These are phyloP conservation scores for Trichophyton equinum DNA, from an alignment of 2,329 filamentous ascomycete species.

Conservation along the genomic window DNA sequence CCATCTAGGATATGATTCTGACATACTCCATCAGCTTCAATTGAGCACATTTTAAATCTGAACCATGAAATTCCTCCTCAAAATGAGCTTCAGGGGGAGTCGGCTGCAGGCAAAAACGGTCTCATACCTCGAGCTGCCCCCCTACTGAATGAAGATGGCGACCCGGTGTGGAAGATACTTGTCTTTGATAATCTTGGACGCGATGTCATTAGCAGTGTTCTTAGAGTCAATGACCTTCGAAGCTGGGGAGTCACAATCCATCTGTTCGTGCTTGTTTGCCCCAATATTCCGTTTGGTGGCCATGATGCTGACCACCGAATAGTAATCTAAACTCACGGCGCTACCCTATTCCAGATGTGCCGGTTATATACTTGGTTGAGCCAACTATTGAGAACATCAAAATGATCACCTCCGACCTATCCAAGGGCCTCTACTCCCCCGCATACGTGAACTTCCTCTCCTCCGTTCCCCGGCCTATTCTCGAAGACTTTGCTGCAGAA, in stretches of 20 bases:
- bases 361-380: constrained; percentile 91
- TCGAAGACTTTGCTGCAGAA: constrained; percentile 88
- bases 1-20: background rate
- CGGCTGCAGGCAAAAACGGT: constrained; percentile 44
- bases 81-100: constrained; percentile 31
- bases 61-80: constrained; percentile 58
- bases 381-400: constrained; percentile 71
- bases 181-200: constrained; percentile 87
- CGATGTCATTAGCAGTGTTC: constrained; percentile 92
- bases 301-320: constrained; percentile 14
- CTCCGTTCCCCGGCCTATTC: constrained; percentile 73
- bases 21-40: constrained; percentile 50
- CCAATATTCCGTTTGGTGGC: background rate
- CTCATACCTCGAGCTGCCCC: constrained; percentile 58
- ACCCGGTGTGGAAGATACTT: constrained; percentile 94
- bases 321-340: constrained; percentile 71
- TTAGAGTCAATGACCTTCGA: constrained; percentile 84
- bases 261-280: constrained; percentile 45
- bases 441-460: constrained; percentile 96
- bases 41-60: constrained; percentile 90
- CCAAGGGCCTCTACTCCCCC: constrained; percentile 77
- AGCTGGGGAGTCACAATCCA: constrained; percentile 95
- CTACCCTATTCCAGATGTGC: constrained; percentile 89
- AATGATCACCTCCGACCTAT: constrained; percentile 70
- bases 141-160: constrained; percentile 72